Evolutionary conservation across 495 filamentous ascomycete species (phyloP).

Genomic region (Penicillium roqueforti): DNA sequence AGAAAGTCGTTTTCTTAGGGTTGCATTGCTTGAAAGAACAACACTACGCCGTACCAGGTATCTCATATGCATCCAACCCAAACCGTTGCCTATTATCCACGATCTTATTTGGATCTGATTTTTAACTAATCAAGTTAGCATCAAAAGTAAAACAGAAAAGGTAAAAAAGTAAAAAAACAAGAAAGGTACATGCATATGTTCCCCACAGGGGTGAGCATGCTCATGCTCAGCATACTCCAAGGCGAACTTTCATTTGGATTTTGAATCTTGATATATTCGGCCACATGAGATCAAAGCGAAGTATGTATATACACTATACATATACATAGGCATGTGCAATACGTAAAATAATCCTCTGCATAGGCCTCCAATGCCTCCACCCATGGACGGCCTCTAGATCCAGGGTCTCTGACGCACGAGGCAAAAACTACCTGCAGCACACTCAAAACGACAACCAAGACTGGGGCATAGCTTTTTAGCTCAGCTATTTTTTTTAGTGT

Average conservation of each 20-base stretch:
- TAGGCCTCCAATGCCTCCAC: slow-evolving; percentile 27
- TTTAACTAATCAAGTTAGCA: not conserved
- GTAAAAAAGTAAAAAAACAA: not conserved
- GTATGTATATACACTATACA: too few relatives aligned
- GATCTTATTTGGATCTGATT: not conserved
- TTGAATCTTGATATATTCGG: too few relatives aligned
- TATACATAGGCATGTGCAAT: not conserved
- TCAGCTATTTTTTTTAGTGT: slow-evolving; percentile 10
- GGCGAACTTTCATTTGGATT: too few relatives aligned
- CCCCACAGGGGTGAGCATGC: not conserved
- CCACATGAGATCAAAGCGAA: too few relatives aligned
- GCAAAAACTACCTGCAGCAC: slow-evolving; percentile 35
- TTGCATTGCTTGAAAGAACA: not conserved
- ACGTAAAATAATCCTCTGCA: slow-evolving; percentile 12
- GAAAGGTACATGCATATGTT: not conserved
- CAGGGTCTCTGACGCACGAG: slow-evolving; percentile 36
- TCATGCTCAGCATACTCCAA: too few relatives aligned
- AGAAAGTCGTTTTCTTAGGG: not conserved
- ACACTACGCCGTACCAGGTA: not conserved
- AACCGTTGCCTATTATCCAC: not conserved
- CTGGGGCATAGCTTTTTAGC: slow-evolving; percentile 21
- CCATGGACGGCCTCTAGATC: slow-evolving; percentile 23
- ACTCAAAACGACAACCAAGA: slow-evolving; percentile 30
- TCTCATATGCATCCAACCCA: not conserved
- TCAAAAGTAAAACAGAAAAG: not conserved